Base-by-base conservation (phyloP, 2,329 filamentous ascomycete species). In the Fusarium liriodendri region DNA sequence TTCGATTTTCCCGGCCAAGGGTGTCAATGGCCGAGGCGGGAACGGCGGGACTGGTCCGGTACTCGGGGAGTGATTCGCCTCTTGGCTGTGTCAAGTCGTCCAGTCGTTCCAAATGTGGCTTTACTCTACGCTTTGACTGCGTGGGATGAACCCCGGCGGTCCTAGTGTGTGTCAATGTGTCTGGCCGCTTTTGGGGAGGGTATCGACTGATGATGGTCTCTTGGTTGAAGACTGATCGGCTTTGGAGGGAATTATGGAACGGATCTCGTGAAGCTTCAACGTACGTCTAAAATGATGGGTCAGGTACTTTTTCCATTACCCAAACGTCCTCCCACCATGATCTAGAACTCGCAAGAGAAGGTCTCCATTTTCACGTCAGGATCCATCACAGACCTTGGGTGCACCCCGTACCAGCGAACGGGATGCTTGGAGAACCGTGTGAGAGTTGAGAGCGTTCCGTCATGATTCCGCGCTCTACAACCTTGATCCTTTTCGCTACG, bases 141-240 rank as follows among this genome's bases (percentile, higher is more conserved):
- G 57, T 60, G 57, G 57, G 57, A 61, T 61, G 58, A 29, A 61
- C 58, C 58, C 58, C n/a, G 18, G 22, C 37, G 25, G 22, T 38
- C 35, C 55, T 59, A 59, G 55, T 60, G 57, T 37, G 57, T 60
- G 25, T 60, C n/a, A 38, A 60, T 60, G 57, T 60, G 55, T 22
- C 35, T 59, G 55, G 35, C 33, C 18, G 35, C 11, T 59, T 59
- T 59, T 35, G 55, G 55, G 55, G 20, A 59, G 35, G 33, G 37
- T 6, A 37, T 45, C 32, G 57, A 42, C 32, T 42, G 55, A 59
- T 59, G 55, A 29, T 40, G 55, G 35, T 59, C 32, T 25, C 35
- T 27, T 59, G 29, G n/a, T 33, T 32, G 6, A 2, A 33, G 32
- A 22, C 6, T 54, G 47, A 52, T 58, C 14, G 55, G 11, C 16